Evolutionary conservation across 768 basidiomycete genomes (phyloP), one percentile per base, ranked within the genome.

Genomic region (Auricularia auricula-judae): DNA sequence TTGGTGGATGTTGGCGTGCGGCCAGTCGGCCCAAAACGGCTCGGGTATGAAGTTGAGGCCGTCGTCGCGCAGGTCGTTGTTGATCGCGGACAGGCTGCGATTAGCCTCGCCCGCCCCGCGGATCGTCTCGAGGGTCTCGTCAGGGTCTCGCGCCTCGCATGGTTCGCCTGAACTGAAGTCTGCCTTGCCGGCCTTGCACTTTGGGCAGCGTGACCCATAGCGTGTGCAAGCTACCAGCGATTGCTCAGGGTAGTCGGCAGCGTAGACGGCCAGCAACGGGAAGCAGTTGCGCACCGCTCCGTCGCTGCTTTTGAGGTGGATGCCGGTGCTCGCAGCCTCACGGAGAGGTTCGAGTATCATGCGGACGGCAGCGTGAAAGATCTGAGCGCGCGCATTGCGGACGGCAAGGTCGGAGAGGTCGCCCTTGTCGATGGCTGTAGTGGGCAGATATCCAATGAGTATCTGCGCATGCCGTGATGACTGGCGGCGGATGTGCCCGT

Each of bases 381-480:
- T 29, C 16, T 65, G 65, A 36, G 65, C 65, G 8, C 47, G 29
- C 16, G 62, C 43, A 4, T 43, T 36, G 5, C 65, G 42, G 33
- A 63, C 18, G 4, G 66, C 60, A 33, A 51, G 47, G 10, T 51
- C 47, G 5, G 47, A 18, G 11, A 51, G 18, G 23, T 35, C 34
- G 10, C 34, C 56, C 35, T 66, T 29, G 11, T 59, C 59, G 35
- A 66, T 61, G 18, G 66, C 35, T 3, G 14, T 39, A 12, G 51
- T 62, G 1, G 78, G 74, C 1, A 81, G 71, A 64, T 81, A 81
- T 0, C 71, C 80, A 0, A 82, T n/a, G 0, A 80, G 69, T 0
- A 80, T 67, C 14, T 67, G 71, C 0, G 75, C 78, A 18, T 72
- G 72, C 3, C 63, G 29, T 0, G 74, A 76, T 0, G 78, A 77